Evolutionary conservation across 768 basidiomycete species (phyloP).

Genomic region (Suillus hirtellus): DNA sequence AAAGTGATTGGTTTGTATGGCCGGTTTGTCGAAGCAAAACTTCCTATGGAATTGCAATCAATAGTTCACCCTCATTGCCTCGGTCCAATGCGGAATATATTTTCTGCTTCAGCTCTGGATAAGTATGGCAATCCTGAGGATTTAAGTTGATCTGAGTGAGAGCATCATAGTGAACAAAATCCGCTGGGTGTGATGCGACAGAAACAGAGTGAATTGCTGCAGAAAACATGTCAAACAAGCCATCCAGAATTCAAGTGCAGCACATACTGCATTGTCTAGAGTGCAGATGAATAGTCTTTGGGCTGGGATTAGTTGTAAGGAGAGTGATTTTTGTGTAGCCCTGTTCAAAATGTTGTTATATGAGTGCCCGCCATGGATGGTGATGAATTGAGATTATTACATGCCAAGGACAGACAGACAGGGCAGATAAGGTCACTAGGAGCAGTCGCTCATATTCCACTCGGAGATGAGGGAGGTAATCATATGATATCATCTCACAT

Average conservation of each 20-base stretch:
- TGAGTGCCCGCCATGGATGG: slow-evolving; percentile 18
- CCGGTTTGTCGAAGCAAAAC: slow-evolving; percentile 66
- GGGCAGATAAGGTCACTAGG: too few relatives aligned
- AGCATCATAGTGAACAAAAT: slow-evolving; percentile 79
- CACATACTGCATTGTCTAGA: slow-evolving; percentile 83
- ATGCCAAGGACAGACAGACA: too few relatives aligned
- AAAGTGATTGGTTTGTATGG: slow-evolving; percentile 35
- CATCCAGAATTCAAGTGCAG: slow-evolving; percentile 16
- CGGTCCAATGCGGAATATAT: slow-evolving; percentile 90
- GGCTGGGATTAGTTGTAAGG: slow-evolving; percentile 72
- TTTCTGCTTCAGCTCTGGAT: slow-evolving; percentile 92
- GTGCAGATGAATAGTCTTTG: slow-evolving; percentile 85
- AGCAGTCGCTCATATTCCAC: too few relatives aligned
- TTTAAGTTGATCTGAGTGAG: slow-evolving; percentile 65
- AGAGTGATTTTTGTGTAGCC: slow-evolving; percentile 94
- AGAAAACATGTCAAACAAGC: slow-evolving; percentile 24
- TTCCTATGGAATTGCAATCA: slow-evolving; percentile 80
- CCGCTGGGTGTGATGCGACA: slow-evolving; percentile 68
- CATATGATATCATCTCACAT: too few relatives aligned
- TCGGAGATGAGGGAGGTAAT: too few relatives aligned
- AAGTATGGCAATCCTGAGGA: slow-evolving; percentile 77
- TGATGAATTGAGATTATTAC: too few relatives aligned
- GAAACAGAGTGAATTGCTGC: slow-evolving; percentile 73
- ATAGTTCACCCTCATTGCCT: slow-evolving; percentile 91
- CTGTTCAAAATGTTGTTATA: slow-evolving; percentile 39